Conservation (phyloP, 2,329 filamentous ascomycete genomes). For the Tolypocladium ophioglossoides region DNA sequence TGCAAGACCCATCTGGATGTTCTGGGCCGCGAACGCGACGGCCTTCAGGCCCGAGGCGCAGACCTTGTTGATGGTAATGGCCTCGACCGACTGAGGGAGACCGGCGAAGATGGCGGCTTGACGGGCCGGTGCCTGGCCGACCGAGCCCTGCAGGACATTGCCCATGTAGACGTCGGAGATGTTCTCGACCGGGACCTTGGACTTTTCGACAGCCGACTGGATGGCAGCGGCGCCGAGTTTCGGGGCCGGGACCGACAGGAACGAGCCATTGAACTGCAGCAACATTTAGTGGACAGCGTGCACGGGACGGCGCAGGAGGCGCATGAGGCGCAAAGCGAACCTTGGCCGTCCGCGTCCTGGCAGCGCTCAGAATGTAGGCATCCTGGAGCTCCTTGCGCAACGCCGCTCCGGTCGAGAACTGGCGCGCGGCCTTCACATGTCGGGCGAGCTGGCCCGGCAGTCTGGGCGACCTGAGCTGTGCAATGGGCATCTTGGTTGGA, state of each 20-base stretch:
- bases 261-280: constrained; percentile 82
- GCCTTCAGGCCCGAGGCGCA: constrained; percentile 94
- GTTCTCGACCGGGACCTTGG: constrained; percentile 66
- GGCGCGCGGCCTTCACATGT: constrained; percentile 30
- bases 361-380: constrained; percentile 86
- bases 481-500: constrained; percentile 16
- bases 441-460: constrained; percentile 24
- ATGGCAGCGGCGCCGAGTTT: constrained; percentile 84
- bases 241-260: constrained; percentile 73
- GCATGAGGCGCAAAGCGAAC: constrained; percentile 44
- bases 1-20: constrained; percentile 83
- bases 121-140: constrained; percentile 84
- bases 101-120: constrained; percentile 87
- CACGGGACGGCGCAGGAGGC: background rate
- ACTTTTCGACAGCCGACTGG: constrained; percentile 80
- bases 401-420: constrained; percentile 34
- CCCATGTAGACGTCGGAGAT: constrained; percentile 97
- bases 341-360: constrained; percentile 83
- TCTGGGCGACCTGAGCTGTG: constrained; percentile 23
- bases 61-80: constrained; percentile 94
- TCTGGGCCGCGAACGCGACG: constrained; percentile 80
- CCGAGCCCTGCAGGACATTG: constrained; percentile 74
- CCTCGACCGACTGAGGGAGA: constrained; percentile 69
- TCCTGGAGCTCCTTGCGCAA: constrained; percentile 64
- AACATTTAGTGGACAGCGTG: background rate